These are phyloP conservation scores for Saturnispora gosingensis DNA, from an alignment of 805 yeast genomes.

Conservation along the genomic window DNA sequence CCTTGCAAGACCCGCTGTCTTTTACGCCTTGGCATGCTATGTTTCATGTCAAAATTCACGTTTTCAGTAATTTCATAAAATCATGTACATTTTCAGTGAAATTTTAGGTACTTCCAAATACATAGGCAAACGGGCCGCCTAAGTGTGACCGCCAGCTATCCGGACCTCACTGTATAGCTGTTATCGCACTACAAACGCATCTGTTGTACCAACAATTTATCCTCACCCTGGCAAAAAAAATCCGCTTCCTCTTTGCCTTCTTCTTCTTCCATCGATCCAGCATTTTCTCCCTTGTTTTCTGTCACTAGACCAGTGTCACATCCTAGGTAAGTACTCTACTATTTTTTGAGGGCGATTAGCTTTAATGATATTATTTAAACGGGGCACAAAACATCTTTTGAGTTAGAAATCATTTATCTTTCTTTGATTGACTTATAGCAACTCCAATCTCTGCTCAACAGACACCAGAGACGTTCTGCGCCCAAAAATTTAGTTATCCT, in stretches of 20 bases:
- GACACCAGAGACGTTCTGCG: neutral
- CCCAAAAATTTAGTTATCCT: neutral
- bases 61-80: neutral
- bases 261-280: neutral
- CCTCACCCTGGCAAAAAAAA: neutral
- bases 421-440: neutral
- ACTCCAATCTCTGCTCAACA: neutral
- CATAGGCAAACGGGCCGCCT: too few relatives aligned
- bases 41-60: neutral
- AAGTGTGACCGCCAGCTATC: neutral
- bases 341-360: neutral
- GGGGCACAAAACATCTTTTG: neutral
- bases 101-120: neutral
- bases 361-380: neutral
- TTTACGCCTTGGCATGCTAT: neutral
- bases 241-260: neutral
- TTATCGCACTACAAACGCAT: neutral
- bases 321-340: neutral
- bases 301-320: neutral
- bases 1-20: neutral
- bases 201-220: neutral
- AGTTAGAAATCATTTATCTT: neutral
- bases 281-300: neutral
- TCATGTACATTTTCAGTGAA: neutral
- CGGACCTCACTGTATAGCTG: neutral